Evolutionary conservation across 2,329 filamentous ascomycete genomes (phyloP), one percentile per base, ranked within the genome.

Genomic region (Sclerotinia spermophila): DNA sequence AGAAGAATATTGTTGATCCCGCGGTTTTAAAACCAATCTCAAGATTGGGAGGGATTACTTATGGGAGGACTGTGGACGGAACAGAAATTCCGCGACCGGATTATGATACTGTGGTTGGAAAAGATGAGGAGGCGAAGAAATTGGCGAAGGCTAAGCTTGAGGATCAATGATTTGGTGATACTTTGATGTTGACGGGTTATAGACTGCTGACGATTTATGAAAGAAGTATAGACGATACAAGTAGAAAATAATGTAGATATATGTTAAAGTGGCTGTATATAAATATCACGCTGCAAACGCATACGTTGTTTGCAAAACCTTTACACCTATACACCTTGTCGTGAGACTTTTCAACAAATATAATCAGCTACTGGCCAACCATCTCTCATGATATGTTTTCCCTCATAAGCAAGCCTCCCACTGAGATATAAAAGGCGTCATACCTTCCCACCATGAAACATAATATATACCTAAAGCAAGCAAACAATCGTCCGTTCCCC

Each of bases 1-100:
- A 93, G 13, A 86, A 84, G 77, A 93, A 89, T 74, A 76, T 92
- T 56, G 84, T 98, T 71, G 92, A 96, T 80, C 88, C 92, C 17
- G 86, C 82, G 82, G 85, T 96, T 13, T 81, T 97, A 70, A 87
- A 87, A 73, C 93, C 95, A 0, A 85, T 97, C 24, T 88, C 88
- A 74, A 87, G 95, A 51, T 77, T 97, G 35, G 95, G 95, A 38
- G 95, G 95, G 2, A 96, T 97, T 76, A 91, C 91, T 0, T 98
- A 97, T 79, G 91, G 86, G 0, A 86, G 94, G 58, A 83, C 86
- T 0, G 89, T 86, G 0, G 89, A 94, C 73, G 90, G 83, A 0
- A 82, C 93, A 38, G 94, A 97, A 83, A 81, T 97, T 35, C 87
- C 86, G 8, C 83, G 91, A 55, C 89, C 86, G 0, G 84, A 86